These are phyloP conservation scores for Leccinum subrobustum DNA, from an alignment of 1,284 basidiomycete genomes.

Conservation along the genomic window DNA sequence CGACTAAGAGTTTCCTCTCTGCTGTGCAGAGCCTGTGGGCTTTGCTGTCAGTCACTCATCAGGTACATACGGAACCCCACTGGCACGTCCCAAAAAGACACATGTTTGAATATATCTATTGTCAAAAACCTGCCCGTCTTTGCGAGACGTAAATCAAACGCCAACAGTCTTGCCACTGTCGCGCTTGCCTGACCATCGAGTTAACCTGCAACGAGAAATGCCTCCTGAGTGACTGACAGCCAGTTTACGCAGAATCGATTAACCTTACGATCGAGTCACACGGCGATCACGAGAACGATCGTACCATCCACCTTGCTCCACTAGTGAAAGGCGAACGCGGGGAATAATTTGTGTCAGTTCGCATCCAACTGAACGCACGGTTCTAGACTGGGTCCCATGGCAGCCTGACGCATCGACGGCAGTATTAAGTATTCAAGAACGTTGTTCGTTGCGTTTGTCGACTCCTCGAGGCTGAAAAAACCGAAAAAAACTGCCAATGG, in stretches of 20 bases:
- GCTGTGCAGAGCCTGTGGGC: background rate
- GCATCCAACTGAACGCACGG: background rate
- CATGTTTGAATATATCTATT: conserved; percentile 9
- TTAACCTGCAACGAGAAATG: background rate
- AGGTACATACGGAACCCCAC: background rate
- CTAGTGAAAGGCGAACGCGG: background rate
- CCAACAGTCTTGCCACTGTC: conserved; percentile 4
- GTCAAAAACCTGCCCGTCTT: conserved; percentile 2
- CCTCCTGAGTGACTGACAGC: conserved; percentile 7
- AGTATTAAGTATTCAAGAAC: background rate
- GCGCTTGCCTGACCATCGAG: conserved; percentile 1
- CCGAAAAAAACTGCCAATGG: background rate
- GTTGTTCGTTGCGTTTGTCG: background rate
- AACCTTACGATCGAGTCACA: conserved; percentile 1
- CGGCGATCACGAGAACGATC: conserved; percentile 2
- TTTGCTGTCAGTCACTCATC: background rate
- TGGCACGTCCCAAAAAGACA: conserved; percentile 5
- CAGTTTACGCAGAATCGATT: conserved; percentile 12
- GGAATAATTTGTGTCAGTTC: background rate
- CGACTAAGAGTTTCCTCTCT: background rate
- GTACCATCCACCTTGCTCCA: background rate
- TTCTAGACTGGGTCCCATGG: background rate
- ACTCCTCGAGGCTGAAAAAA: conserved; percentile 8
- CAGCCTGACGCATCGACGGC: background rate
- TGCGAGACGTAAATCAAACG: conserved; percentile 24